Base-by-base conservation (phyloP, 768 basidiomycete species). In the Ramaria sp. region DNA sequence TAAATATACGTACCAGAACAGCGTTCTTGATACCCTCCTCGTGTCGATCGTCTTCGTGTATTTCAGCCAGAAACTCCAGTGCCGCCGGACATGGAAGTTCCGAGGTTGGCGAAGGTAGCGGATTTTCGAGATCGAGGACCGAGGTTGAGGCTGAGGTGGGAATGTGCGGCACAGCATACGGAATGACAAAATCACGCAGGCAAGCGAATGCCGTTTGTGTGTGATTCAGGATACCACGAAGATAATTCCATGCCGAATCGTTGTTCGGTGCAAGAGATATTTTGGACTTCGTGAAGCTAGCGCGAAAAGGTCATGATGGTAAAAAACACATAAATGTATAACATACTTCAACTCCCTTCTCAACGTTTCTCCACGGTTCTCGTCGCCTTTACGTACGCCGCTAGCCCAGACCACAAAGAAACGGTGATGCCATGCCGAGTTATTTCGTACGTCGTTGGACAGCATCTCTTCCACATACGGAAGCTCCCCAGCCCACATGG, bases 401-500 rank as follows among this genome's bases (percentile, higher is more conserved):
- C 77, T 79, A 59, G 80, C 78, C 69, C 83, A 90, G 48, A 90
- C 83, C 59, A 93, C 80, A 68, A 91, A 96, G 75, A 93, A 86
- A 45, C 92, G 83, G 70, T 94, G 91, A 70, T 92, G 89, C 96
- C 96, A 99, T 20, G 90, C 96, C 34, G 91, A 94, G 67, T 99
- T 99, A 70, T 99, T 99, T 63, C 96, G 72, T 38, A 95, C 76
- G 68, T 99, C 95, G 27, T 75, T 71, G 10, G 74, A 73, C 22
- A 92, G 69, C 73, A 92, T 80, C 57, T 67, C 62, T 60, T 92
- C 85, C 34, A 84, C 76, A 62, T 84, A 92, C 45, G 80, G 76
- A n/a, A 89, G 72, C 70, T 95, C 92, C 13, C 74, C 77, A 1
- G 61, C 70, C 89, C 89, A 92, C 60, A 91, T 63, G n/a, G 70